Base-by-base conservation (phyloP, 805 yeast genomes). In the Metschnikowia corniflorae region DNA sequence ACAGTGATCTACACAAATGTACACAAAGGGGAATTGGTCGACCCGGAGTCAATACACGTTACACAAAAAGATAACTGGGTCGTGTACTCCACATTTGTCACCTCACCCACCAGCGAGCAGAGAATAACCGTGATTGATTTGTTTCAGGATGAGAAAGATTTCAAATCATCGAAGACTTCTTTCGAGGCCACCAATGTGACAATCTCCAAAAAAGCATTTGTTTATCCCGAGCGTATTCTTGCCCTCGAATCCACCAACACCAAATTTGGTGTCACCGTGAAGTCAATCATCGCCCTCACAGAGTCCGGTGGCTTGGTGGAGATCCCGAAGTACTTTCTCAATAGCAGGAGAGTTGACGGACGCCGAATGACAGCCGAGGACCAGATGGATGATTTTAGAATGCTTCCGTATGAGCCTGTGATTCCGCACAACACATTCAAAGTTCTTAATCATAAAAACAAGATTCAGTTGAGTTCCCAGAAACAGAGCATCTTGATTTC, bases 1-100 rank as follows among this genome's bases (percentile, higher is more conserved):
- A 72, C 76, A 28, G 40, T 79, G 0, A 61, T 86, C 7, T 53
- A 54, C 5, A 77, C 73, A 38, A 68, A 61, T 19, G 37, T 25
- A 8, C 61, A 58, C 16, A 54, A 60, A 4, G 70, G 67, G 5
- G 67, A 65, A 17, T 53, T 68, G 7, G 54, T 70, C 4, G 67
- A 67, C 8, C 58, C 58, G 7, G 60, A 33, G 1, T 62, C 72
- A 2, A 55, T 86, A 19, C 61, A 71, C 16, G 50, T 86, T 18
- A 67, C 78, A 1, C 73, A 78, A 57, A 93, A 87, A 32, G 97
- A 91, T 54, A 78, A 89, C 60, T 91, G 93, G 85, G 65, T 87
- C 13, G 70, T 86, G 8, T 82, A 84, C 53, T 66, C 89, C 0
- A 81, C 77, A 49, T 75, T 71, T 52, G 71, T 80, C 38, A 51